These are phyloP conservation scores for Biscutella auriculata DNA, from an alignment of 441 rosid species.

Conservation along the genomic window DNA sequence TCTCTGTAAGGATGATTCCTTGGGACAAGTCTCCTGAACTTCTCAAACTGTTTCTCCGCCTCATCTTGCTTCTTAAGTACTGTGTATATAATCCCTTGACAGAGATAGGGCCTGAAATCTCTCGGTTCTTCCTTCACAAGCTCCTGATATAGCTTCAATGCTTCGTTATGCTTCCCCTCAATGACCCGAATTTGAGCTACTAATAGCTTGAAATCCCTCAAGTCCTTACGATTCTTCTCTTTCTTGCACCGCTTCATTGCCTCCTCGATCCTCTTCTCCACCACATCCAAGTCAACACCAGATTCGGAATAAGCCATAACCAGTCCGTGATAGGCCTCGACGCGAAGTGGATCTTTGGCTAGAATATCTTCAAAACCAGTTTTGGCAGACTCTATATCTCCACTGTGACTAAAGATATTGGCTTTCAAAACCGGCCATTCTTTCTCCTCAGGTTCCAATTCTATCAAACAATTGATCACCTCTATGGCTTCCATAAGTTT, in stretches of 20 bases:
- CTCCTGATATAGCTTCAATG: slow-evolving; percentile 61
- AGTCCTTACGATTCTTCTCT: slow-evolving; percentile 38
- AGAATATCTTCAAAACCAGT: slow-evolving; percentile 48
- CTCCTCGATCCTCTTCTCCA: slow-evolving; percentile 35
- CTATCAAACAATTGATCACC: slow-evolving; percentile 45
- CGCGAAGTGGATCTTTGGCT: slow-evolving; percentile 44
- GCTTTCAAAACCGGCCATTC: slow-evolving; percentile 61
- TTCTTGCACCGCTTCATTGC: slow-evolving; percentile 52
- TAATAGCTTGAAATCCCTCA: slow-evolving; percentile 53
- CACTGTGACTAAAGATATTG: slow-evolving; percentile 35
- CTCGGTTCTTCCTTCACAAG: slow-evolving; percentile 60
- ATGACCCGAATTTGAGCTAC: slow-evolving; percentile 55
- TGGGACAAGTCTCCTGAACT: slow-evolving; percentile 57
- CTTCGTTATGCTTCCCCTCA: slow-evolving; percentile 44
- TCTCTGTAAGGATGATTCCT: slow-evolving; percentile 55
- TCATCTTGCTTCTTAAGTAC: slow-evolving; percentile 48
- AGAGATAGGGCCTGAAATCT: slow-evolving; percentile 74
- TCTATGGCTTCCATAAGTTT: slow-evolving; percentile 45
- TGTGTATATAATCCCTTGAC: slow-evolving; percentile 60
- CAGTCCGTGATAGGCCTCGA: slow-evolving; percentile 69
- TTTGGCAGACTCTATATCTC: too few relatives aligned
- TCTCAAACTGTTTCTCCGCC: slow-evolving; percentile 56
- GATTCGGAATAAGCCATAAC: slow-evolving; percentile 47
- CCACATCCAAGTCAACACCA: slow-evolving; percentile 28
- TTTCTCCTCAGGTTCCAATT: slow-evolving; percentile 48